A percentile compares a stretch with the other conserved stretches of the same genome.
phyloP scores from a whole-genome alignment of 805 yeast species.

The Kockiozyma suomiensis region DNA sequence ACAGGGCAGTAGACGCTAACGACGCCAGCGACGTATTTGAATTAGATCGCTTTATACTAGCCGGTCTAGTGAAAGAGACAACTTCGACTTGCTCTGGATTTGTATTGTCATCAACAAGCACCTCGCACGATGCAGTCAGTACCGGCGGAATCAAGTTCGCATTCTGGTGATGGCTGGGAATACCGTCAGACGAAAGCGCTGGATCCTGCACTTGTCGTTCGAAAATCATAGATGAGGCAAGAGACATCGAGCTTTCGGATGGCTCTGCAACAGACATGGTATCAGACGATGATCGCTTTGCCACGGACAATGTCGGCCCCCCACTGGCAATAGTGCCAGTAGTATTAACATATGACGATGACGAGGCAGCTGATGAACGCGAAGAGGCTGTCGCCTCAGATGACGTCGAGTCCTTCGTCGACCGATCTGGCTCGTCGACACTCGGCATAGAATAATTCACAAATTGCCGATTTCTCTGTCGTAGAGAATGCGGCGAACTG shows the following conservation, averaged over 20 bases:
- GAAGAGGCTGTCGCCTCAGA: not conserved
- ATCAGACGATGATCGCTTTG: too few species aligned
- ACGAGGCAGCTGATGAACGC: not conserved
- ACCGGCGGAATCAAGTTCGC: conserved; percentile 82
- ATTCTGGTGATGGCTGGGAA: conserved; percentile 45
- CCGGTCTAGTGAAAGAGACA: conserved; percentile 54
- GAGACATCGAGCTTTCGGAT: conserved; percentile 29
- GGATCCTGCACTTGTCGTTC: conserved; percentile 71
- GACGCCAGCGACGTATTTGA: conserved; percentile 10
- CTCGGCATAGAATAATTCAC: too few species aligned
- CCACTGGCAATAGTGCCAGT: too few species aligned
- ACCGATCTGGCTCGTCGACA: too few species aligned
- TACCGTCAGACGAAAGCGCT: conserved; percentile 24
- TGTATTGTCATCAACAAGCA: conserved; percentile 57
- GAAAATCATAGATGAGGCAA: conserved; percentile 56
- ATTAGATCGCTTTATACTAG: conserved; percentile 1
- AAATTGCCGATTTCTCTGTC: too few species aligned
- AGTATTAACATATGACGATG: not conserved
- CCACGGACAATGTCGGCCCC: too few species aligned
- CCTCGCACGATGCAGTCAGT: conserved; percentile 72
- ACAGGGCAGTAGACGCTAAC: not conserved
- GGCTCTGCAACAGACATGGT: too few species aligned
- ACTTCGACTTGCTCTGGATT: conserved; percentile 72
- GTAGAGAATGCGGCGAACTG: not conserved
- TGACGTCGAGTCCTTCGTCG: too few species aligned